Conservation (phyloP, 345 rosid genomes). For the Ceriops tagal region DNA sequence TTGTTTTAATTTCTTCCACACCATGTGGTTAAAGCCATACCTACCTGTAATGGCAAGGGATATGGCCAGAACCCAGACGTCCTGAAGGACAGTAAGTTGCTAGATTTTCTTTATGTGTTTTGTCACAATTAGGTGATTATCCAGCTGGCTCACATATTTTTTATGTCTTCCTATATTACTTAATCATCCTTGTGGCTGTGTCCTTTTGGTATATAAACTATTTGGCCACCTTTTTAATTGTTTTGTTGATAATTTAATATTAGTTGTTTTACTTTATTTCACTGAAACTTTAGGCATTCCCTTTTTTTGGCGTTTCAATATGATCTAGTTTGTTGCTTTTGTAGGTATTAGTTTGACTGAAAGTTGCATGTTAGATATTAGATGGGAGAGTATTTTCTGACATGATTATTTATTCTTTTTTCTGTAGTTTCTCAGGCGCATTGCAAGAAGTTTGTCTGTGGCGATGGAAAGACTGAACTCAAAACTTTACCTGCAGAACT, state of each 20-base stretch:
- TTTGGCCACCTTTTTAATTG: no score
- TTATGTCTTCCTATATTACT: background rate
- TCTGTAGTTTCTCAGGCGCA: slow-evolving; percentile 19
- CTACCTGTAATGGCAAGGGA: background rate
- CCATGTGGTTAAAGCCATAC: background rate
- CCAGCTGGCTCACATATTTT: no score
- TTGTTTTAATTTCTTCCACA: background rate
- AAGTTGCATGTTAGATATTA: background rate
- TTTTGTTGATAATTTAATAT: background rate
- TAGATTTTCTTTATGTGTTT: background rate
- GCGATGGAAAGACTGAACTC: slow-evolving; percentile 92
- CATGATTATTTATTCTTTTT: background rate
- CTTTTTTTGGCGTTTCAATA: no score
- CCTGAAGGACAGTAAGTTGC: background rate
- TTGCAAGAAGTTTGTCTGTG: slow-evolving; percentile 5
- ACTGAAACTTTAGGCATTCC: background rate
- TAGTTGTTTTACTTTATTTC: background rate
- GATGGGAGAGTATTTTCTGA: slow-evolving; percentile 10
- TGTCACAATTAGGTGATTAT: background rate
- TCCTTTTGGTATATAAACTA: background rate
- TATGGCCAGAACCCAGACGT: background rate
- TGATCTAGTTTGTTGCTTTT: no score
- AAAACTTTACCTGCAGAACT: slow-evolving; percentile 74
- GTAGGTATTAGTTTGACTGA: no score
- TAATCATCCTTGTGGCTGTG: background rate